Base-by-base conservation (phyloP, 1,139 yeast species). In the Candida frijolesensis region DNA sequence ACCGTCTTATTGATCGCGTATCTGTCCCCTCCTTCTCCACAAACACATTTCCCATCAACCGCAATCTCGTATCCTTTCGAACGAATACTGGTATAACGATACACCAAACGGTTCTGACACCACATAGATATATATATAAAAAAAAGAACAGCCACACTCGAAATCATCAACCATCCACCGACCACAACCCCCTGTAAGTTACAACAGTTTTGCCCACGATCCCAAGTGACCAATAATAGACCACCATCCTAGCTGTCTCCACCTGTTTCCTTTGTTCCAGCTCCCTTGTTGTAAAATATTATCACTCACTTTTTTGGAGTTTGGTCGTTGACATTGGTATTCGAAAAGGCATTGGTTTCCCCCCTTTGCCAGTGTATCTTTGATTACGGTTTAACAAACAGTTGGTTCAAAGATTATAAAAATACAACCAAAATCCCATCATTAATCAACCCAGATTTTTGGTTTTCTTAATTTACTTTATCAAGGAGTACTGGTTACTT, bases 11-110 rank as follows among this genome's bases (percentile, higher is more conserved):
- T 35, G n/a, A 35, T 15, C 39, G 16, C 15, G 9, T 15, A 9
- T 19, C 12, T 9, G 27, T 18, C 40, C 40, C 40, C 40, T 37
- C 40, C 18, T 37, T 37, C 40, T 37, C 40, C 40, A 37, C 40
- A 37, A 37, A 37, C 11, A 7, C 19, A 32, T 11, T 14, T 8
- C 4, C 35, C 35, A 32, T 32, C 38, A 34, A 34, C 19, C 4
- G 5, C 38, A 25, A 25, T 25, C 29, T 25, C 29, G 29, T 25
- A 25, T 25, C 10, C 22, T 19, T 19, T 19, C 22, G 7, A 25
- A 25, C 29, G 10, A 8, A 4, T 25, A 4, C 10, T 25, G 29
- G 29, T 25, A 6, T 25, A 25, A 25, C 29, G 10, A 25, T 25
- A 25, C 29, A 25, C 10, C 10, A 25, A 25, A 25, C 29, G 29